Evolutionary conservation across 345 rosid genomes (phyloP).

Genomic region (Geranium brycei): DNA sequence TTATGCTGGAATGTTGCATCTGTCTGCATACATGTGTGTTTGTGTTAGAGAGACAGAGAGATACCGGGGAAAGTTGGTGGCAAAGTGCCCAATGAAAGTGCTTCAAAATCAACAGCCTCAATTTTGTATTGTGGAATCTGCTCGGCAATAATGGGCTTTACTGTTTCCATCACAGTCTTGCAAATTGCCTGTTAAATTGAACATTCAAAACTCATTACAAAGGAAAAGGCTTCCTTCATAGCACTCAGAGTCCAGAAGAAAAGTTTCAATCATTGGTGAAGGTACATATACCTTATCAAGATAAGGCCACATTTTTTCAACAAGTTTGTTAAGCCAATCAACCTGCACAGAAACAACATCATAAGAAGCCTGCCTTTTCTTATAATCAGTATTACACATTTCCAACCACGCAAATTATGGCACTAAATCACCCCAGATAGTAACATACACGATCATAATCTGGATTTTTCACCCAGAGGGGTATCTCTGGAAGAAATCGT

Average conservation of each 20-base stretch:
- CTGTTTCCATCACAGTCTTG: constrained; percentile 49
- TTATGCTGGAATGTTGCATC: not conserved
- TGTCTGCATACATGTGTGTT: not conserved
- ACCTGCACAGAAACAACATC: constrained; percentile 31
- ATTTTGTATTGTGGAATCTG: constrained; percentile 80
- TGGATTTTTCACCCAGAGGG: constrained; percentile 42
- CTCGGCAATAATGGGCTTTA: constrained; percentile 75
- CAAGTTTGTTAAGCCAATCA: constrained; percentile 86
- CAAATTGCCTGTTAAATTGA: constrained; percentile 57
- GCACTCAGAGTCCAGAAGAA: constrained; percentile 7
- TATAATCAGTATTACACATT: not conserved
- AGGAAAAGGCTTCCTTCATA: constrained; percentile 1
- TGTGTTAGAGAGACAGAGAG: not conserved
- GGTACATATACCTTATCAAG: constrained; percentile 48
- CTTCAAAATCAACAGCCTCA: constrained; percentile 82
- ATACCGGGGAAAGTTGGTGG: constrained; percentile 86
- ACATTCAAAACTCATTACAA: constrained; percentile 10
- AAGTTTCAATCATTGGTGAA: not conserved
- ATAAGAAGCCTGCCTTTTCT: constrained; percentile 8
- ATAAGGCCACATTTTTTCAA: constrained; percentile 83
- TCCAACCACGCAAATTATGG: not conserved
- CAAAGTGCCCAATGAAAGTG: constrained; percentile 63
- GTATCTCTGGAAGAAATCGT: constrained; percentile 26
- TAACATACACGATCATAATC: constrained; percentile 27
- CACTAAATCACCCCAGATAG: not conserved